A percentile compares a stretch with the other conserved stretches of the same genome.
phyloP scores from a whole-genome alignment of 106 monocot species.

The Dendrobium chrysotoxum region DNA sequence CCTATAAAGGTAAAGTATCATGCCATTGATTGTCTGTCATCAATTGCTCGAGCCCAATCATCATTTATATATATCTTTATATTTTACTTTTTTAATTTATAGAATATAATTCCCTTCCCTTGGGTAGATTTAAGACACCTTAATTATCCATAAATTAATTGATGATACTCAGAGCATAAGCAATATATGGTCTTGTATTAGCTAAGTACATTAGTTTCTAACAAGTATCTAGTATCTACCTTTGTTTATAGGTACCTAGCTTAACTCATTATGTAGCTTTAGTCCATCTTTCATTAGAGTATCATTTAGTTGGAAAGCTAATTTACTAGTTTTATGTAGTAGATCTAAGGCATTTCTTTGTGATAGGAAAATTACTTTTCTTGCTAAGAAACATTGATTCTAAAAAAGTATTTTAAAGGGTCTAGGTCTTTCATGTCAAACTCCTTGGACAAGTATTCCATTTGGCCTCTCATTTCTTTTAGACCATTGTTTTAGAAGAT shows the following conservation, averaged over 20 bases:
- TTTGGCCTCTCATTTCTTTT: not conserved
- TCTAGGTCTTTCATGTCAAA: not conserved
- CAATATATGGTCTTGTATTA: not conserved
- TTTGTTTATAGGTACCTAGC: not conserved
- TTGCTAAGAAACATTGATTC: not conserved
- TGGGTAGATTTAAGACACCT: not conserved
- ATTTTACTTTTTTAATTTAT: not conserved
- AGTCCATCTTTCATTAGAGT: not conserved
- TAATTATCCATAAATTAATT: not conserved
- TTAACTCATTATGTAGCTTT: not conserved
- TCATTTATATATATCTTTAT: not conserved
- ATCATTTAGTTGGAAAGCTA: not conserved
- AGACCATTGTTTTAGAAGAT: not conserved
- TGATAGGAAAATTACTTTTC: not conserved
- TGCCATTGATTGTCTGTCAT: not conserved
- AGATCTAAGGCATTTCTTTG: not conserved
- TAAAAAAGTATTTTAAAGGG: not conserved
- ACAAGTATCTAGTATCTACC: not conserved
- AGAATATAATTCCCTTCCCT: not conserved
- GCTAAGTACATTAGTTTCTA: not conserved
- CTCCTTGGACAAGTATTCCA: not conserved
- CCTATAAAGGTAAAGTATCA: not conserved
- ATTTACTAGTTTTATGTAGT: not conserved
- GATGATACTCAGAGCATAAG: not conserved
- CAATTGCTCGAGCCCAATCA: not conserved